Conservation (phyloP, 768 basidiomycete species). For the Pseudohyphozyma bogoriensis region DNA sequence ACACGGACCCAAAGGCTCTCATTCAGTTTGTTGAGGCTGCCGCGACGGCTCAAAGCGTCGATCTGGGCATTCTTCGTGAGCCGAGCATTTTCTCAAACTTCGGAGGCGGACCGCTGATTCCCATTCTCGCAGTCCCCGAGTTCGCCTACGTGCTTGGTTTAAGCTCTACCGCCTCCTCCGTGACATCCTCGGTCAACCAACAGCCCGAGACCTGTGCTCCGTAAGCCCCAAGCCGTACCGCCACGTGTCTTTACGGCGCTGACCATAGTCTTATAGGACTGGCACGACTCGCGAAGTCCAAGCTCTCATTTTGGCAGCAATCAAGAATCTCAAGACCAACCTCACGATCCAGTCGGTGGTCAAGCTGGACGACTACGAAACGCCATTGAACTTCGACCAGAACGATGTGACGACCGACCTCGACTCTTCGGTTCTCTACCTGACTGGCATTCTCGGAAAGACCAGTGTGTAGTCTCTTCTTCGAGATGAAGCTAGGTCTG, state of each 20-base stretch:
- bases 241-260: too few relatives aligned
- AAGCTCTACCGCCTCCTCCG: constrained; percentile 39
- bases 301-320: constrained; percentile 53
- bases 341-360: constrained; percentile 49
- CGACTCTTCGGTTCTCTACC: constrained; percentile 53
- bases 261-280: too few relatives aligned
- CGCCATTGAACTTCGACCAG: constrained; percentile 52
- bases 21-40: constrained; percentile 49
- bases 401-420: constrained; percentile 51
- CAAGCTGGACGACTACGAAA: constrained; percentile 57
- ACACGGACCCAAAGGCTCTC: constrained; percentile 54
- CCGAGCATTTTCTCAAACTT: constrained; percentile 42
- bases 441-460: constrained; percentile 61
- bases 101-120: constrained; percentile 48
- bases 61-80: constrained; percentile 44
- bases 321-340: constrained; percentile 49
- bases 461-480: constrained; percentile 36
- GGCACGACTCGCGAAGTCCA: constrained; percentile 50
- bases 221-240: too few relatives aligned
- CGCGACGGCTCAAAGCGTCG: constrained; percentile 49
- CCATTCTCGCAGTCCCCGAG: constrained; percentile 42
- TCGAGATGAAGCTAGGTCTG: constrained; percentile 47
- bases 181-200: constrained; percentile 42
- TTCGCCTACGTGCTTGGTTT: constrained; percentile 20
- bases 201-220: constrained; percentile 48